Evolutionary conservation across 352 stramenopile species (phyloP).

Genomic region (Phytophthora capsici): DNA sequence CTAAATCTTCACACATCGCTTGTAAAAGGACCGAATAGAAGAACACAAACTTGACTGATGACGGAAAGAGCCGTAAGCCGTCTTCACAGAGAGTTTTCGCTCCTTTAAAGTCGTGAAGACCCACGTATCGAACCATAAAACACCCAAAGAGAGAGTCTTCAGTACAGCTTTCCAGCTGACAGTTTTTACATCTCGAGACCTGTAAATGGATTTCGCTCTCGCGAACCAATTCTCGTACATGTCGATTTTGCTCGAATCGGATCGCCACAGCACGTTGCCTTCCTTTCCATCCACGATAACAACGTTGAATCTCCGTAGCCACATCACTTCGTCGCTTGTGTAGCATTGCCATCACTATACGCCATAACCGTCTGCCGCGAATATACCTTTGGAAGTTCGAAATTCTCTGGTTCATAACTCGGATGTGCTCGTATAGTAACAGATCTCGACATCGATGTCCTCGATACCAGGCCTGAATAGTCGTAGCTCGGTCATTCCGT

Average conservation of each 20-base stretch:
- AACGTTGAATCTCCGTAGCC: conserved; percentile 45
- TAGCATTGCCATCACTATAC: conserved; percentile 45
- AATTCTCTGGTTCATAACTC: conserved; percentile 41
- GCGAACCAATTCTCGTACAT: conserved; percentile 33
- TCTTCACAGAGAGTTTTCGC: conserved; percentile 46
- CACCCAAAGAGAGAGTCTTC: conserved; percentile 54
- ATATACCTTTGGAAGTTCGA: conserved; percentile 51
- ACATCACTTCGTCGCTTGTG: conserved; percentile 36
- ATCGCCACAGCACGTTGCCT: conserved; percentile 28
- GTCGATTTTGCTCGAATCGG: conserved; percentile 52
- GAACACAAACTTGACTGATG: conserved; percentile 46
- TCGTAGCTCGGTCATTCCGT: conserved; percentile 24
- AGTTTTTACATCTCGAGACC: conserved; percentile 36
- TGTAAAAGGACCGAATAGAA: conserved; percentile 52
- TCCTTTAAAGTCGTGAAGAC: conserved; percentile 53
- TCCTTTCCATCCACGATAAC: conserved; percentile 46
- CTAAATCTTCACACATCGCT: conserved; percentile 52
- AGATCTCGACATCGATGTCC: conserved; percentile 40
- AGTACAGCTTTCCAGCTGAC: conserved; percentile 35
- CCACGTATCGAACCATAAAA: conserved; percentile 58
- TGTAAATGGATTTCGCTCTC: conserved; percentile 30
- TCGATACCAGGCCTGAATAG: conserved; percentile 58
- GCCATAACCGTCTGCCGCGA: conserved; percentile 52
- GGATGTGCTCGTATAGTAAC: conserved; percentile 30
- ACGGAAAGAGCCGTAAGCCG: conserved; percentile 44